Evolutionary conservation across 306 rosid genomes (phyloP).

Genomic region (Chamaecrista fasciculata): DNA sequence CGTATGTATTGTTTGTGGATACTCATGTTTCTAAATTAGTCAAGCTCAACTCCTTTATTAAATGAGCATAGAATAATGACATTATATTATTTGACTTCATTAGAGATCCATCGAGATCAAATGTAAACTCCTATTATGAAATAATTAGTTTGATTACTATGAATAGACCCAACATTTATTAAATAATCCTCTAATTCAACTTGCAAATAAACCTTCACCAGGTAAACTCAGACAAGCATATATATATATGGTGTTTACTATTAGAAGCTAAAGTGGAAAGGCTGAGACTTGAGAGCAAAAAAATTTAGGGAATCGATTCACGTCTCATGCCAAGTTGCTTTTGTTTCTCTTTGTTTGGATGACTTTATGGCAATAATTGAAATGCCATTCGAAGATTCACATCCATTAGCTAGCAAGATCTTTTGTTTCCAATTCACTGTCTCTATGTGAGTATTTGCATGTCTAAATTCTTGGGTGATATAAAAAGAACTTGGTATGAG

Average conservation of each 20-base stretch:
- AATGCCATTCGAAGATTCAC: constrained; percentile 80
- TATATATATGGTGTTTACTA: constrained; percentile 2
- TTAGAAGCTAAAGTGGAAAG: constrained; percentile 22
- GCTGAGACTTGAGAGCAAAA: constrained; percentile 3
- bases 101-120: too few relatives aligned
- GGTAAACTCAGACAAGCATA: constrained; percentile 27
- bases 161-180: constrained; percentile 23
- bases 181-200: constrained; percentile 28
- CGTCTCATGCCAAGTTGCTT: constrained; percentile 40
- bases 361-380: constrained; percentile 70
- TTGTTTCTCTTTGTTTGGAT: constrained; percentile 33
- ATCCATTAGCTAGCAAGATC: constrained; percentile 28
- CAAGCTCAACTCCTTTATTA: too few relatives aligned
- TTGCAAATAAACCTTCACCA: constrained; percentile 53
- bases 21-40: too few relatives aligned
- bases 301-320: constrained; percentile 51
- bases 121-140: too few relatives aligned
- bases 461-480: constrained; percentile 11
- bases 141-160: too few relatives aligned
- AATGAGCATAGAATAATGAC: too few relatives aligned
- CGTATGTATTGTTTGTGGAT: too few relatives aligned
- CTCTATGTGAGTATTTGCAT: not conserved
- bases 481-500: constrained; percentile 2
- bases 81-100: too few relatives aligned
- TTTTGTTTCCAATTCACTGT: constrained; percentile 24